Percentiles rank a stretch among this genome's conserved stretches.
These are phyloP conservation scores for Paraleonurus japonicus DNA, from an alignment of 257 asterid species.

Conservation along the genomic window DNA sequence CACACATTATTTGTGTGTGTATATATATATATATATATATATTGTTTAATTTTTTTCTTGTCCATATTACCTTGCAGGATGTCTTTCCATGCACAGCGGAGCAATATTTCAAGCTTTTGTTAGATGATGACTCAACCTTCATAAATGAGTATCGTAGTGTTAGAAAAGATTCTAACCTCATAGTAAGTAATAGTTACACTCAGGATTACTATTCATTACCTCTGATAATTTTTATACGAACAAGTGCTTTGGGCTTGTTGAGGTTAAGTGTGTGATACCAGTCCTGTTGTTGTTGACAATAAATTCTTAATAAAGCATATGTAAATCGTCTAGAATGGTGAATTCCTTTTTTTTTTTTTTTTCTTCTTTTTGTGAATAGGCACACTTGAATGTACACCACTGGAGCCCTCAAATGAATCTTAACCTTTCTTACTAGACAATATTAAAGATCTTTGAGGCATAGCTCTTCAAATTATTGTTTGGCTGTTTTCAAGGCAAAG, in stretches of 20 bases:
- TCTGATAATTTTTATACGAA: constrained; percentile 12
- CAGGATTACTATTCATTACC: constrained; percentile 10
- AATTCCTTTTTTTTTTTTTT: too few relatives aligned
- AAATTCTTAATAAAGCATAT: neutral
- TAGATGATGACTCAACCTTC: constrained; percentile 76
- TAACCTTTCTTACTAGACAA: neutral
- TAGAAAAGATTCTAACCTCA: constrained; percentile 74
- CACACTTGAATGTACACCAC: neutral
- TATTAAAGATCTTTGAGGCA: neutral
- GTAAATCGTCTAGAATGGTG: neutral
- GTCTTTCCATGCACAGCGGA: constrained; percentile 74
- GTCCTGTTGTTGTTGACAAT: neutral
- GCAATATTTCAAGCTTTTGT: constrained; percentile 64
- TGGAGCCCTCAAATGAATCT: neutral
- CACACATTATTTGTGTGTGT: neutral
- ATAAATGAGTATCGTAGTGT: constrained; percentile 67
- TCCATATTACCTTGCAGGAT: constrained; percentile 52
- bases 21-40: neutral
- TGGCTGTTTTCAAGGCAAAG: neutral
- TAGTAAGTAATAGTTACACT: constrained; percentile 42
- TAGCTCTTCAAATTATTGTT: neutral
- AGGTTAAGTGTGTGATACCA: neutral
- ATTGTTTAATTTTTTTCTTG: neutral
- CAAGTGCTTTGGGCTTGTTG: neutral
- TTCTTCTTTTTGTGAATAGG: neutral